phyloP scores from a whole-genome alignment of 129 eudicot species.

The Flaveria linearis region DNA sequence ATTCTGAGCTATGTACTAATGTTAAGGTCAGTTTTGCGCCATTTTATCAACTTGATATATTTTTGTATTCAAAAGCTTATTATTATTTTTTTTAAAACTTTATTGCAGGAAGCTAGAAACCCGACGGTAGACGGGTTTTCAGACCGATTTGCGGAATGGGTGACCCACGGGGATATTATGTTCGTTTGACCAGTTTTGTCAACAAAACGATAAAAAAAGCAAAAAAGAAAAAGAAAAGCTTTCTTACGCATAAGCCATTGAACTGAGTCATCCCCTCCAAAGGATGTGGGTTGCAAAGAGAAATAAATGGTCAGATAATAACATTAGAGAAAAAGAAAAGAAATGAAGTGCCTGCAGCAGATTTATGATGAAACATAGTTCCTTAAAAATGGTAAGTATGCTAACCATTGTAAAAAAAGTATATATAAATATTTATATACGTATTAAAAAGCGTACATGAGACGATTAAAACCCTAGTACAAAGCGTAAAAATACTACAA shows the following conservation, averaged over 20 bases:
- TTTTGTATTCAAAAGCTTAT: not conserved
- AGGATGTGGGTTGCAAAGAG: constrained; percentile 59
- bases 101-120: constrained; percentile 31
- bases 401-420: constrained; percentile 30
- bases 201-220: constrained; percentile 3
- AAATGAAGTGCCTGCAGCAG: constrained; percentile 17
- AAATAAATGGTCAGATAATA: constrained; percentile 41
- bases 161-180: constrained; percentile 61
- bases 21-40: constrained; percentile 46
- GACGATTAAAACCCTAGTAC: constrained; percentile 31
- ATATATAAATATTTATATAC: constrained; percentile 2
- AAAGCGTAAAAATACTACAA: constrained; percentile 32
- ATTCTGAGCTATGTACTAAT: constrained; percentile 44
- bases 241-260: constrained; percentile 22
- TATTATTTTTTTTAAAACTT: not conserved
- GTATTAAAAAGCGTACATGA: constrained; percentile 21
- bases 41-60: not conserved
- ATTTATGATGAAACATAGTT: constrained; percentile 17
- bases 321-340: constrained; percentile 21
- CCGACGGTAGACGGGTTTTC: constrained; percentile 38
- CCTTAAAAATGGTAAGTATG: constrained; percentile 24
- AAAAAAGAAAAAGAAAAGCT: not conserved
- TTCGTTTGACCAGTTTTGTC: constrained; percentile 51
- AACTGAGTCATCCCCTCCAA: constrained; percentile 46
- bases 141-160: constrained; percentile 64